A percentile compares a stretch with the other conserved stretches of the same genome.
phyloP scores from a whole-genome alignment of 495 filamentous ascomycete genomes.

The Xylaria nigripes region DNA sequence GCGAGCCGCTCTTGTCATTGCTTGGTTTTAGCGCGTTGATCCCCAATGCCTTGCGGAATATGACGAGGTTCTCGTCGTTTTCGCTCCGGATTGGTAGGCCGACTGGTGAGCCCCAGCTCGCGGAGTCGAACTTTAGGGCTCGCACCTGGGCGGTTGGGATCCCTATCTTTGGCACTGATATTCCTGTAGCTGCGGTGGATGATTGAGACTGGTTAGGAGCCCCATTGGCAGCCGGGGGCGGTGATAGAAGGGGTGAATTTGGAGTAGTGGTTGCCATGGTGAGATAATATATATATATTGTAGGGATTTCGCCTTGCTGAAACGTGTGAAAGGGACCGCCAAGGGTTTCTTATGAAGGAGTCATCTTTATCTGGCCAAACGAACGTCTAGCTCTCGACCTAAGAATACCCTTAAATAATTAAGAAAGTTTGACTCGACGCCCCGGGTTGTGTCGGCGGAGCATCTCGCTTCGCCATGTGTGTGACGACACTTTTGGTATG shows the following conservation, averaged over 20 bases:
- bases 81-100: conserved; percentile 30
- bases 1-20: conserved; percentile 18
- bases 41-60: conserved; percentile 36
- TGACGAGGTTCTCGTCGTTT: conserved; percentile 39
- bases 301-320: too few relatives aligned
- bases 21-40: conserved; percentile 28
- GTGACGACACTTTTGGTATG: too few relatives aligned
- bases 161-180: conserved; percentile 10
- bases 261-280: background rate
- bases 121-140: too few relatives aligned
- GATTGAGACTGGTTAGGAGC: background rate
- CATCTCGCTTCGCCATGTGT: too few relatives aligned
- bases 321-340: too few relatives aligned
- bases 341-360: too few relatives aligned
- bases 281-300: background rate
- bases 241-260: background rate
- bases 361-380: too few relatives aligned
- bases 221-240: background rate
- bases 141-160: conserved; percentile 5
- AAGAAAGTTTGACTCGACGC: too few relatives aligned
- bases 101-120: conserved; percentile 31
- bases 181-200: background rate
- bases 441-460: too few relatives aligned
- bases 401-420: too few relatives aligned
- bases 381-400: too few relatives aligned